Conservation (phyloP, 768 basidiomycete genomes). For the Cystobasidiopsis lactophilus region DNA sequence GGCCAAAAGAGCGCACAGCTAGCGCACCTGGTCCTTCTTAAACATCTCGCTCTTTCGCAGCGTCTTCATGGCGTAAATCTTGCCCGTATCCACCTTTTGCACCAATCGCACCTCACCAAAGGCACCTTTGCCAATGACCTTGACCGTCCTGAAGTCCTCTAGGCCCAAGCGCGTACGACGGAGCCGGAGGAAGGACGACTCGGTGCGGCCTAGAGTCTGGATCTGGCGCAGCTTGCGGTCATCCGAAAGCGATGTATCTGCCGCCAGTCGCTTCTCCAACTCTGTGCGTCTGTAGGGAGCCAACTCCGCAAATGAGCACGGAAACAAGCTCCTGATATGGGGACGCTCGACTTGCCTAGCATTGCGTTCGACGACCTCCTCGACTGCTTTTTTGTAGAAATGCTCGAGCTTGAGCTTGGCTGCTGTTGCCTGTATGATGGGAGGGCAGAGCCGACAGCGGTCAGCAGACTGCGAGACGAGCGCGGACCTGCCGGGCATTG, state of each 20-base stretch:
- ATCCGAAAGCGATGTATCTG: conserved; percentile 47
- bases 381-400: conserved; percentile 90
- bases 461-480: conserved; percentile 18
- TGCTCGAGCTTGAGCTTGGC: conserved; percentile 91
- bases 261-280: conserved; percentile 54
- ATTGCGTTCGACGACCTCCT: conserved; percentile 83
- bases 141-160: conserved; percentile 84
- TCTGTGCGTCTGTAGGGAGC: conserved; percentile 87
- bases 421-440: conserved; percentile 47
- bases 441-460: too few relatives aligned
- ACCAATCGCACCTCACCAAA: conserved; percentile 96
- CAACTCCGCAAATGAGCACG: background rate
- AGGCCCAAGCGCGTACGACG: conserved; percentile 72
- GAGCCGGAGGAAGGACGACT: conserved; percentile 68
- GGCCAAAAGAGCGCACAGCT: background rate
- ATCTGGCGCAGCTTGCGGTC: conserved; percentile 71
- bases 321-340: background rate
- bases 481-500: background rate
- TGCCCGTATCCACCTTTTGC: conserved; percentile 88
- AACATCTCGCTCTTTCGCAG: conserved; percentile 95
- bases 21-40: conserved; percentile 81
- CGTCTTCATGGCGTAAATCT: conserved; percentile 98
- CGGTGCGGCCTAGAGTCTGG: conserved; percentile 61
- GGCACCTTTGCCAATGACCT: conserved; percentile 96
- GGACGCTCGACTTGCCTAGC: conserved; percentile 38